phyloP scores from a whole-genome alignment of 208 protist genomes.

The Crithidia acanthocephali region DNA sequence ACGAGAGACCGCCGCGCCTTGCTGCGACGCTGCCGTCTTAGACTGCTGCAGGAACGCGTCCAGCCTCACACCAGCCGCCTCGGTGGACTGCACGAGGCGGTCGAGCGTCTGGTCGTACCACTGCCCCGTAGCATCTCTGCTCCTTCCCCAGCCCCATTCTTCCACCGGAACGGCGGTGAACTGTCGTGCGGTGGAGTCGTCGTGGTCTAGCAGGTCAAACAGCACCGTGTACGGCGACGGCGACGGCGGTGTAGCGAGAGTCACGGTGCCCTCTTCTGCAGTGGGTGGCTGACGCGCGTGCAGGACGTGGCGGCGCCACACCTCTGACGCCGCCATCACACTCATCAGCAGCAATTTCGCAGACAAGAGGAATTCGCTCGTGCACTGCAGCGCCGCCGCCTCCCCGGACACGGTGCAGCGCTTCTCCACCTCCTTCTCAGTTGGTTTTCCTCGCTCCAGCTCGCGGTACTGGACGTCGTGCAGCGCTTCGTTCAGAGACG shows the following conservation, averaged over 20 bases:
- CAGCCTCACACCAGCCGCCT: constrained; percentile 9
- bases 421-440: not conserved
- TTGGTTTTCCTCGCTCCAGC: constrained; percentile 23
- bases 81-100: constrained; percentile 15
- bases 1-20: constrained; percentile 14
- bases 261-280: not conserved
- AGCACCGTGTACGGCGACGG: constrained; percentile 10
- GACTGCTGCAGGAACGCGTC: constrained; percentile 32
- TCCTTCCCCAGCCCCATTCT: constrained; percentile 37
- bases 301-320: constrained; percentile 22
- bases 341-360: constrained; percentile 56
- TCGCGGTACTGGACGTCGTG: constrained; percentile 63
- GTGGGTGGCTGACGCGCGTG: not conserved
- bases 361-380: constrained; percentile 37
- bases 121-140: constrained; percentile 28
- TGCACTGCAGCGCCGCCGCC: constrained; percentile 8
- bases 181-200: not conserved
- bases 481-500: constrained; percentile 60
- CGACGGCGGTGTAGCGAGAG: not conserved
- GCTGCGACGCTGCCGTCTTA: constrained; percentile 8
- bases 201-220: constrained; percentile 12
- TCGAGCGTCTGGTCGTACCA: constrained; percentile 60
- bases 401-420: not conserved
- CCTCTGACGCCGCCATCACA: constrained; percentile 43
- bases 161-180: constrained; percentile 36